Evolutionary conservation across 305 asterid genomes (phyloP), one percentile per base, ranked within the genome.

Genomic region (Caryopteris hybrid): DNA sequence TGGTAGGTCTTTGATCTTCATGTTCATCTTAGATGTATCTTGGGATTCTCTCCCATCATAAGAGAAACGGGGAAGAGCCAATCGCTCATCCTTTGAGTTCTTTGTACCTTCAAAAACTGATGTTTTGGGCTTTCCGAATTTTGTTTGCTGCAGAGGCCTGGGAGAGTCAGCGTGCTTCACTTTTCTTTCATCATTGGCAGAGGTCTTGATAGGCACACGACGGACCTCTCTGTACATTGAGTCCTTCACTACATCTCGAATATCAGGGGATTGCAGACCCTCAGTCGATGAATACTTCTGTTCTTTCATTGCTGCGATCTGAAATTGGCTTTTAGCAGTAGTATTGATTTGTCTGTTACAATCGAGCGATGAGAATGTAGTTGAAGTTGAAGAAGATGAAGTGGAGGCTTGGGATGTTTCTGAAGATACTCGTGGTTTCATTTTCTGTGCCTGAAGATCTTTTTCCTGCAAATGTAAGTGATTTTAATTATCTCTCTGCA

Each of bases 151-250:
- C 31, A 67, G 59, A 48, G 86, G 93, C 78, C 96, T 83, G 34
- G 98, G 97, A 29, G 97, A 92, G 79, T 92, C 98, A 0, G 81
- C 56, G 76, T 85, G 86, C 80, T 83, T 90, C 86, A 68, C 79
- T 71, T 73, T 76, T 36, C 81, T 79, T 60, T 77, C 89, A 9
- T 84, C 78, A 33, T 72, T 76, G 3, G 69, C 51, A 16, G 27
- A 52, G 59, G 76, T 74, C 78, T 84, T 89, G 75, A 89, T 79
- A 18, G 82, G 61, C 75, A 85, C 45, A 9, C 75, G 65, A 18
- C 95, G 84, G 36, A 80, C 83, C 79, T 88, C 94, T 79, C 90
- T 83, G 74, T 78, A 51, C 89, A 88, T 85, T 1, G 94, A 85
- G 64, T 84, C 88, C 82, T 88, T 88, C 47, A 84, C 93, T 36